A percentile compares a stretch with the other conserved stretches of the same genome.
phyloP scores from a whole-genome alignment of 2,329 filamentous ascomycete genomes.

The Colletotrichum sp. region DNA sequence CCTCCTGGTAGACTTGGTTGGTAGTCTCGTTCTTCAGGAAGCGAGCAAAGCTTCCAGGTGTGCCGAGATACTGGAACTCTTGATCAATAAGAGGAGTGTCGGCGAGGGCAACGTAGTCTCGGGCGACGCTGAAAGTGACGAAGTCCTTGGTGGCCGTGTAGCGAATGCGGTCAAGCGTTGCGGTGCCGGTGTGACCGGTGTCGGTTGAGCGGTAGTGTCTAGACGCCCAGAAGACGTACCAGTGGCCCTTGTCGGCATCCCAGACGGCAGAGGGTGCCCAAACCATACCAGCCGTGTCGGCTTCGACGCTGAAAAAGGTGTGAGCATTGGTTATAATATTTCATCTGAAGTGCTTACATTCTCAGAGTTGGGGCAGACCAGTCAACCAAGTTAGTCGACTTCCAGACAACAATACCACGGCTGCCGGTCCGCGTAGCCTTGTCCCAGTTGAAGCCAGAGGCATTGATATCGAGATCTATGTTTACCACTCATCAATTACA shows the following conservation, averaged over 20 bases:
- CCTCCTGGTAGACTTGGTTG: slow-evolving; percentile 53
- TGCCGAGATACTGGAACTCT: slow-evolving; percentile 48
- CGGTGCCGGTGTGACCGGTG: slow-evolving; percentile 45
- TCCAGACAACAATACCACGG: slow-evolving; percentile 40
- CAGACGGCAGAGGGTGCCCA: slow-evolving; percentile 43
- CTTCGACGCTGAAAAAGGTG: slow-evolving; percentile 30
- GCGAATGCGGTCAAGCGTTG: slow-evolving; percentile 46
- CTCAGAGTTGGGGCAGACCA: slow-evolving; percentile 32
- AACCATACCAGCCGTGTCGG: slow-evolving; percentile 37
- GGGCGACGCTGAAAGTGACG: slow-evolving; percentile 47
- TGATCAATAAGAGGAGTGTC: slow-evolving; percentile 54
- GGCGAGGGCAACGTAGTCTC: slow-evolving; percentile 45
- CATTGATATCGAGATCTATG: slow-evolving; percentile 39
- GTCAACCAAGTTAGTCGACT: slow-evolving; percentile 35
- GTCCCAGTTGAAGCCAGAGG: slow-evolving; percentile 38
- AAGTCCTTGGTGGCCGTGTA: slow-evolving; percentile 58
- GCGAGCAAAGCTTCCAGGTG: slow-evolving; percentile 43
- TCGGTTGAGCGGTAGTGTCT: slow-evolving; percentile 48
- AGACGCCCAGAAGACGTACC: slow-evolving; percentile 54
- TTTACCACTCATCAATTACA: background rate
- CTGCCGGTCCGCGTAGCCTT: slow-evolving; percentile 37
- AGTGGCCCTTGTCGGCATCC: slow-evolving; percentile 39
- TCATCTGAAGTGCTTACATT: slow-evolving; percentile 19
- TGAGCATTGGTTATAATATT: background rate
- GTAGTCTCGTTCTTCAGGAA: slow-evolving; percentile 57